These are phyloP conservation scores for Podospora pseudocomata DNA, from an alignment of 495 filamentous ascomycete genomes.

Conservation along the genomic window DNA sequence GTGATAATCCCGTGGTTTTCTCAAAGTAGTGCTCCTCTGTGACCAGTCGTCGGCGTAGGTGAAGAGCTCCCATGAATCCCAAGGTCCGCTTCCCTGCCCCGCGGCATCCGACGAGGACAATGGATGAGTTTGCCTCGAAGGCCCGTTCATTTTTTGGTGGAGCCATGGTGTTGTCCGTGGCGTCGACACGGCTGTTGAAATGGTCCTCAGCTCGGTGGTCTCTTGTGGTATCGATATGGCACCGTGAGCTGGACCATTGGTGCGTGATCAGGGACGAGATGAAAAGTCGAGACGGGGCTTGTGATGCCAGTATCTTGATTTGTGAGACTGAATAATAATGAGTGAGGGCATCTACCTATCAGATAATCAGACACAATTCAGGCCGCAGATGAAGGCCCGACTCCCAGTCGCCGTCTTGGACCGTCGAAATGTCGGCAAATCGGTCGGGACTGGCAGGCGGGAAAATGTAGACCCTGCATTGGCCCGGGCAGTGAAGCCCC, in stretches of 20 bases:
- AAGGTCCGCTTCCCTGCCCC: slow-evolving; percentile 75
- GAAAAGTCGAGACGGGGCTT: neutral
- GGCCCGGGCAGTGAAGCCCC: neutral
- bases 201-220: neutral
- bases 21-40: slow-evolving; percentile 70
- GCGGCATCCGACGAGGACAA: slow-evolving; percentile 71
- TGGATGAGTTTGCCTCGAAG: slow-evolving; percentile 62
- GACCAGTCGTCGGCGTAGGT: slow-evolving; percentile 64
- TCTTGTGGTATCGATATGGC: neutral
- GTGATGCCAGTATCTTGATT: neutral
- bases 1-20: slow-evolving; percentile 59
- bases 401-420: neutral
- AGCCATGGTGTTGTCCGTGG: slow-evolving; percentile 18
- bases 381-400: slow-evolving; percentile 21
- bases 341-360: neutral
- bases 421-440: slow-evolving; percentile 29
- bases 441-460: slow-evolving; percentile 20
- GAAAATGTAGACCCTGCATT: slow-evolving; percentile 36
- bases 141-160: slow-evolving; percentile 38
- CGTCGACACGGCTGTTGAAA: neutral
- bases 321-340: neutral
- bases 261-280: neutral
- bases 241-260: neutral
- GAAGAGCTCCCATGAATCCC: slow-evolving; percentile 71
- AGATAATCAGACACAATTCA: slow-evolving; percentile 6